Base-by-base conservation (phyloP, 2,329 filamentous ascomycete species). In the Aspergillus piperis region DNA sequence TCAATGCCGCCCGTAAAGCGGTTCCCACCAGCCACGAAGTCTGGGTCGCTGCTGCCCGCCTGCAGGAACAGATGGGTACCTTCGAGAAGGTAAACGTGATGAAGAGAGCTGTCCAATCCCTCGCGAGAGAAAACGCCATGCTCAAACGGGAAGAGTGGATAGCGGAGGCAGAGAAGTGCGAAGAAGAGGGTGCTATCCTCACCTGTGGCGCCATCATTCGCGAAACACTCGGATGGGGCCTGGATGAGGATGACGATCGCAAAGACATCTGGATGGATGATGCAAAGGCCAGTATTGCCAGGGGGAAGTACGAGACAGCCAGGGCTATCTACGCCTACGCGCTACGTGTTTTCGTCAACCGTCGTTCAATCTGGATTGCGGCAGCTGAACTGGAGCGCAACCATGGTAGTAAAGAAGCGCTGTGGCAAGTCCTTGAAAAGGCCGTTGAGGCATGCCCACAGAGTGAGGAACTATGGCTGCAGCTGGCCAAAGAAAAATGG, bases 81-180 rank as follows among this genome's bases (percentile, higher is more conserved):
- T 88, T 87, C 19, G 83, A 85, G 57, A 92, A 90, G 78, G 86
- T 93, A 70, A 96, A 92, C 69, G 91, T 98, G 59, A 97, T 99
- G 91, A 94, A 95, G 74, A 90, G 92, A 80, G 95, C 91, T 48
- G 87, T 97, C 32, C 91, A 96, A 71, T 88, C 92, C 19, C 83
- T 99, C 32, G 92, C 89, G 39, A 92, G 92, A 70, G 92, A 96
- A 71, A 93, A 91, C 27, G 94, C 95, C 10, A 99, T 99, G 96
- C 86, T 95, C 41, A 96, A 96, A 77, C 89, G 96, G 42, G 95
- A 99, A 74, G 93, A 97, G 68, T 99, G 95, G 95, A 96, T 99
- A 56, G 84, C 86, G 5, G 92, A 98, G 75, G 96, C 95, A 0
- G 95, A 99, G 75, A 90, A 90, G 64, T 98, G 94, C 72, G 95